Evolutionary conservation across 2,329 filamentous ascomycete genomes (phyloP).

Genomic region (Helotiales sp.): DNA sequence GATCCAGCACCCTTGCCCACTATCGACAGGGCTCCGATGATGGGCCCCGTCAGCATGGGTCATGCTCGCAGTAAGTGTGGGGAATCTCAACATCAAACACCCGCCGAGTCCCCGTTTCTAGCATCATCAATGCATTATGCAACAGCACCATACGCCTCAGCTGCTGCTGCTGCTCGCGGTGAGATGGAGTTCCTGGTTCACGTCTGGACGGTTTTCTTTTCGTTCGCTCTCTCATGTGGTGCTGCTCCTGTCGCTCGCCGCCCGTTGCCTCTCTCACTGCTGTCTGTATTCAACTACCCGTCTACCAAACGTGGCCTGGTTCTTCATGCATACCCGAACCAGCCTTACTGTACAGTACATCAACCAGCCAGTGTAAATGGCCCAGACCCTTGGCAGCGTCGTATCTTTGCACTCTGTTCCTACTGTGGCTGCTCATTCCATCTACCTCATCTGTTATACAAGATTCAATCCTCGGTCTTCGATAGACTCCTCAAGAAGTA

Average conservation of each 20-base stretch:
- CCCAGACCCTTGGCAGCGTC: conserved; percentile 26
- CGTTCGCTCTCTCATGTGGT: conserved; percentile 24
- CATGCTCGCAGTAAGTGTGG: conserved; percentile 31
- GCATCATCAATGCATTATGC: conserved; percentile 36
- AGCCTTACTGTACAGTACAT: conserved; percentile 34
- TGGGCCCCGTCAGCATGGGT: conserved; percentile 30
- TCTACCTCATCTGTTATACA: conserved; percentile 16
- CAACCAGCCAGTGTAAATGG: conserved; percentile 21
- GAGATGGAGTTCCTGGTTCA: conserved; percentile 18
- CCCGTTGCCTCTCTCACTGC: conserved; percentile 28
- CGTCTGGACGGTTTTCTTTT: conserved; percentile 13
- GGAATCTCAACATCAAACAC: conserved; percentile 37
- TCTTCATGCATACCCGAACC: conserved; percentile 28
- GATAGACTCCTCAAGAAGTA: conserved; percentile 12
- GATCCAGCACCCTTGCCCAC: conserved; percentile 28
- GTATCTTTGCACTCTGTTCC: conserved; percentile 22
- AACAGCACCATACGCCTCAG: conserved; percentile 14
- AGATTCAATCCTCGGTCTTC: conserved; percentile 5
- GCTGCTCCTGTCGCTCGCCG: conserved; percentile 33
- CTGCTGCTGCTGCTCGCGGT: conserved; percentile 11
- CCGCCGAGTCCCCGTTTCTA: conserved; percentile 30
- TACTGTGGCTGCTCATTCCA: conserved; percentile 14
- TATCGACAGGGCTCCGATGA: conserved; percentile 34
- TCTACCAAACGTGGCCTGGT: conserved; percentile 30
- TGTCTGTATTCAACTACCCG: conserved; percentile 31